Percentiles rank a stretch among this genome's conserved stretches.
Conservation (phyloP, 1,284 basidiomycete species). For the Taiwanofungus camphoratus region DNA sequence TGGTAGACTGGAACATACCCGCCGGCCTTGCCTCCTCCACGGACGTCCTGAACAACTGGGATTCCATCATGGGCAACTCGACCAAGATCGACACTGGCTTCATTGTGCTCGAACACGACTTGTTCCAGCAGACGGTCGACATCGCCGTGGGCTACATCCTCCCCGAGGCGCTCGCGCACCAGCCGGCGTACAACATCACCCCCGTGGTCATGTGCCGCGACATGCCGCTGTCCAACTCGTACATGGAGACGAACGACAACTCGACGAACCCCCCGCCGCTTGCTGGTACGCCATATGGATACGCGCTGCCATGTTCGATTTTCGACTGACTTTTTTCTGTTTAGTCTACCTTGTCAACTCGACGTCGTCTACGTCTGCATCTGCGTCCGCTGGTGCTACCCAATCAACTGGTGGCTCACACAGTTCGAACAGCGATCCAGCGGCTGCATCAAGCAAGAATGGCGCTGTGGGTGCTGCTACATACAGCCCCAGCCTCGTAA, state of each 20-base stretch:
- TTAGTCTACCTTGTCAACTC: too few relatives aligned
- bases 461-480: too few relatives aligned
- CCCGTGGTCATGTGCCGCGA: conserved; percentile 67
- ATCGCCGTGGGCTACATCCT: conserved; percentile 69
- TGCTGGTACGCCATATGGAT: conserved; percentile 30
- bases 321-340: too few relatives aligned
- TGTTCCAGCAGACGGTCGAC: conserved; percentile 64
- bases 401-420: too few relatives aligned
- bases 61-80: conserved; percentile 53
- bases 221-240: conserved; percentile 50
- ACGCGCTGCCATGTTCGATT: too few relatives aligned
- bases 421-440: too few relatives aligned
- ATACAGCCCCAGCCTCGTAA: too few relatives aligned
- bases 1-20: conserved; percentile 77
- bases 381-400: too few relatives aligned
- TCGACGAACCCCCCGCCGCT: conserved; percentile 43
- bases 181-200: conserved; percentile 54
- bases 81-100: conserved; percentile 49
- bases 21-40: conserved; percentile 54
- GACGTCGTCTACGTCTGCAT: too few relatives aligned
- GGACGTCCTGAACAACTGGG: conserved; percentile 60
- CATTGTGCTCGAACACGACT: conserved; percentile 73
- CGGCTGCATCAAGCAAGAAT: too few relatives aligned
- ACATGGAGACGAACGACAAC: conserved; percentile 67
- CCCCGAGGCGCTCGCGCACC: conserved; percentile 57